These are phyloP conservation scores for Dothistroma pini DNA, from an alignment of 2,329 filamentous ascomycete species.

Conservation along the genomic window DNA sequence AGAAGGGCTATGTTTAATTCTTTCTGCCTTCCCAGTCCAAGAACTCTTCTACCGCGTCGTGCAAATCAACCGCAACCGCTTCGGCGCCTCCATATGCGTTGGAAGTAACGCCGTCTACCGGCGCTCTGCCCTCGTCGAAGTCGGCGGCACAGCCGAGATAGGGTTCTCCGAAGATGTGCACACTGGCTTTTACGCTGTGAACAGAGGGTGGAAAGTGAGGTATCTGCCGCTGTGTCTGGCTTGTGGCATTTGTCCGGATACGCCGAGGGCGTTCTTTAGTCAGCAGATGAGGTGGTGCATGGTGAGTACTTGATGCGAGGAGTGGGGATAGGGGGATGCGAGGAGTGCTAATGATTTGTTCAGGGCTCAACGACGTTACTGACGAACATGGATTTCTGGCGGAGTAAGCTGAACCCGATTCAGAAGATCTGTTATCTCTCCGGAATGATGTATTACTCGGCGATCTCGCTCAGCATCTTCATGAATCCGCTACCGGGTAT, in stretches of 20 bases:
- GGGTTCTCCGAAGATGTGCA: constrained; percentile 46
- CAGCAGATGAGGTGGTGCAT: constrained; percentile 47
- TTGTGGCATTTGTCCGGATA: constrained; percentile 44
- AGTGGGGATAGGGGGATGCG: neutral
- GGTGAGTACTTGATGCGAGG: constrained; percentile 1
- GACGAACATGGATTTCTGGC: constrained; percentile 43
- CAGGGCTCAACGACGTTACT: constrained; percentile 40
- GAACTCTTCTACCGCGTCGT: constrained; percentile 45
- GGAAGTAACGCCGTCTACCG: constrained; percentile 38
- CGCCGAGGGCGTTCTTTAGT: constrained; percentile 42
- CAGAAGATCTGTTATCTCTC: constrained; percentile 45
- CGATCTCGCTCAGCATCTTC: constrained; percentile 42
- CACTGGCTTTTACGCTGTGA: constrained; percentile 43
- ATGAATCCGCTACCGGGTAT: constrained; percentile 42
- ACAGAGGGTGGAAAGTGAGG: constrained; percentile 43
- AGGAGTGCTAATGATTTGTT: neutral
- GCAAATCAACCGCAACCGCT: constrained; percentile 41
- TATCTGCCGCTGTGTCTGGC: constrained; percentile 43
- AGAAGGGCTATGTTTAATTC: too few species aligned
- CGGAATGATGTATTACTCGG: constrained; percentile 42
- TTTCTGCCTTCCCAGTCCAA: constrained; percentile 28
- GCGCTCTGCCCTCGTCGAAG: constrained; percentile 39
- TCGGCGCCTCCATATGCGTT: constrained; percentile 32
- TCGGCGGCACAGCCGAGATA: constrained; percentile 43
- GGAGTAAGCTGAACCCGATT: constrained; percentile 37